phyloP scores from a whole-genome alignment of 2,329 filamentous ascomycete genomes.

The Graphium sp. region DNA sequence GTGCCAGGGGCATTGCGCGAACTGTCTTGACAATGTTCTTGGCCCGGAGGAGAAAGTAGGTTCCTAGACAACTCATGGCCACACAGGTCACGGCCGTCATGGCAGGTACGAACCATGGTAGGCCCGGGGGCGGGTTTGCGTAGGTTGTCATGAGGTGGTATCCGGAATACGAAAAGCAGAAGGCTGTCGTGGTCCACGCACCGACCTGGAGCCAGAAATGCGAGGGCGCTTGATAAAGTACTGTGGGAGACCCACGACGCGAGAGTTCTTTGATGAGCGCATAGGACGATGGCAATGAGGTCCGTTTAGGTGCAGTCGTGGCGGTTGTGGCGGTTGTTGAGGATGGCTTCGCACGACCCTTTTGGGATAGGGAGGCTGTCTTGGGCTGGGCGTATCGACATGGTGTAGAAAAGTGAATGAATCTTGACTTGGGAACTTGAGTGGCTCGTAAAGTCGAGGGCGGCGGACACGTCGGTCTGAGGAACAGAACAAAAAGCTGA shows the following conservation, averaged over 20 bases:
- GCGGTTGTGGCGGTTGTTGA: conserved; percentile 3
- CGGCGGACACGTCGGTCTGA: no score
- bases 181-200: conserved; percentile 36
- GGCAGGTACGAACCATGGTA: conserved; percentile 38
- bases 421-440: conserved; percentile 1
- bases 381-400: no score
- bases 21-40: conserved; percentile 39
- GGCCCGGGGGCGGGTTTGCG: conserved; percentile 28
- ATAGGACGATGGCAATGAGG: conserved; percentile 11
- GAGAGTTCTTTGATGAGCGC: conserved; percentile 39
- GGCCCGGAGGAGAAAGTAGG: conserved; percentile 40
- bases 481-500: no score
- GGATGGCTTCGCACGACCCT: no score
- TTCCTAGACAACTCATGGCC: conserved; percentile 41
- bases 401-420: conserved; percentile 5
- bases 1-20: conserved; percentile 27
- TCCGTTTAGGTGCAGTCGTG: conserved; percentile 5
- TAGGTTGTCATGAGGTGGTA: conserved; percentile 33
- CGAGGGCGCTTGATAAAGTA: conserved; percentile 48
- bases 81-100: conserved; percentile 41
- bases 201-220: conserved; percentile 46
- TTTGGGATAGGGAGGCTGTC: neutral
- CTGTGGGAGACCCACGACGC: conserved; percentile 33
- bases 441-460: no score
- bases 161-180: conserved; percentile 32